Evolutionary conservation across 2,329 filamentous ascomycete genomes (phyloP).

Genomic region (Fusarium siculi): DNA sequence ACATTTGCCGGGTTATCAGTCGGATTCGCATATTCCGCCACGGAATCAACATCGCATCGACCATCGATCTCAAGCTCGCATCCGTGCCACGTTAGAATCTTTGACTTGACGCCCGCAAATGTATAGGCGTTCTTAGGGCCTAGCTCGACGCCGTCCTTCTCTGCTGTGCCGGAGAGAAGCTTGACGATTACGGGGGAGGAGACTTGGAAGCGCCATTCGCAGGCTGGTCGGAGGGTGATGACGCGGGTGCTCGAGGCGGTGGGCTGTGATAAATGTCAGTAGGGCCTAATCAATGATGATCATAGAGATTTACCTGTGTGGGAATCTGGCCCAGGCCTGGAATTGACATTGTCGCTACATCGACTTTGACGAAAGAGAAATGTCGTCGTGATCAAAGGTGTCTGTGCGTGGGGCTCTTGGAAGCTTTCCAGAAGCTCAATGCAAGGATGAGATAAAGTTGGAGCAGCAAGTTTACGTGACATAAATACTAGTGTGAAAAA

Average conservation of each 20-base stretch:
- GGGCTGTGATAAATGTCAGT: conserved; percentile 45
- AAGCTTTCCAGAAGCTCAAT: conserved; percentile 45
- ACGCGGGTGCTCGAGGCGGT: conserved; percentile 56
- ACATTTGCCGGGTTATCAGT: conserved; percentile 85
- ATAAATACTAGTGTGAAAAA: neutral
- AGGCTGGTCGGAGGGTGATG: conserved; percentile 68
- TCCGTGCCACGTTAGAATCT: conserved; percentile 92
- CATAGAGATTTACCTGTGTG: conserved; percentile 59
- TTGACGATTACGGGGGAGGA: conserved; percentile 63
- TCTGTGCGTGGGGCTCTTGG: conserved; percentile 40
- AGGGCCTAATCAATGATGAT: neutral
- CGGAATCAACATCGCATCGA: conserved; percentile 61
- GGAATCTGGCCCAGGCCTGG: conserved; percentile 77
- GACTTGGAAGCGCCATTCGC: conserved; percentile 84
- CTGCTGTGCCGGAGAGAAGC: conserved; percentile 83
- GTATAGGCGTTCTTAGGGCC: conserved; percentile 82
- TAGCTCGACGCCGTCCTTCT: conserved; percentile 95
- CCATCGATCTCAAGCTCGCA: conserved; percentile 84
- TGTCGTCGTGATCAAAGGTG: conserved; percentile 26
- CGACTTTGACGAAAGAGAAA: conserved; percentile 31
- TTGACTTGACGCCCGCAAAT: conserved; percentile 84
- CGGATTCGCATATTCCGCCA: conserved; percentile 72
- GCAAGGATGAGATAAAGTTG: conserved; percentile 13
- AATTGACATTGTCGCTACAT: conserved; percentile 71
- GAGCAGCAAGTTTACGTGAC: neutral